Conservation (phyloP, 2,329 filamentous ascomycete species). For the Didymella lethalis region DNA sequence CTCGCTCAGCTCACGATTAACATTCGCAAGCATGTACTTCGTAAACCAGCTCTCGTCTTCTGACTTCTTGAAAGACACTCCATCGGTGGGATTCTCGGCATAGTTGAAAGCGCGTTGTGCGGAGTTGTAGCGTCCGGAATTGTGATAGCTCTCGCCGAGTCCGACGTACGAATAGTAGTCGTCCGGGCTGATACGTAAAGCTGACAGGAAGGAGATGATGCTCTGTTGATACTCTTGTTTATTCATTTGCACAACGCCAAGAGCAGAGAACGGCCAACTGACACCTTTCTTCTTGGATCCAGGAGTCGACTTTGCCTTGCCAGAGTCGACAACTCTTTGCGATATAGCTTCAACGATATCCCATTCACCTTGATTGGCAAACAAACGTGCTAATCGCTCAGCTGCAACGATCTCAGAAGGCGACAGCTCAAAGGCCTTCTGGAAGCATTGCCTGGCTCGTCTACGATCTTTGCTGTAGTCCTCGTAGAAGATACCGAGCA, state of each 20-base stretch:
- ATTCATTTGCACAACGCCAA: conserved; percentile 94
- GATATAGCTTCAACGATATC: conserved; percentile 94
- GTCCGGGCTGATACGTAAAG: conserved; percentile 79
- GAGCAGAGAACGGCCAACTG: conserved; percentile 93
- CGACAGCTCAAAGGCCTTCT: conserved; percentile 94
- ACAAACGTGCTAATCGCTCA: conserved; percentile 82
- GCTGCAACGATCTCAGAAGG: conserved; percentile 85
- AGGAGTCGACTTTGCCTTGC: conserved; percentile 86
- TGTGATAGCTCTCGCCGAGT: conserved; percentile 96
- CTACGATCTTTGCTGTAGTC: conserved; percentile 90
- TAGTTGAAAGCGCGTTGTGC: conserved; percentile 89
- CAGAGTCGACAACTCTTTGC: conserved; percentile 91
- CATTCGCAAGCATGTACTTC: conserved; percentile 94
- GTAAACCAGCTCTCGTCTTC: conserved; percentile 89
- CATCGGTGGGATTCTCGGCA: conserved; percentile 77
- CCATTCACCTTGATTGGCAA: conserved; percentile 93
- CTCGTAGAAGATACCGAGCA: conserved; percentile 86
- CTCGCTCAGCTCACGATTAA: conserved; percentile 90
- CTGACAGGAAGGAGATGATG: conserved; percentile 90
- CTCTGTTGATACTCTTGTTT: conserved; percentile 89
- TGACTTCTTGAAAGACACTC: conserved; percentile 60
- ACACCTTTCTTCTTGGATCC: conserved; percentile 92
- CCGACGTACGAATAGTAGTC: conserved; percentile 98
- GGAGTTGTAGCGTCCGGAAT: conserved; percentile 91
- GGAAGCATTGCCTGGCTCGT: conserved; percentile 88